phyloP scores from a whole-genome alignment of 2,329 filamentous ascomycete genomes.

The Chalara sp. region DNA sequence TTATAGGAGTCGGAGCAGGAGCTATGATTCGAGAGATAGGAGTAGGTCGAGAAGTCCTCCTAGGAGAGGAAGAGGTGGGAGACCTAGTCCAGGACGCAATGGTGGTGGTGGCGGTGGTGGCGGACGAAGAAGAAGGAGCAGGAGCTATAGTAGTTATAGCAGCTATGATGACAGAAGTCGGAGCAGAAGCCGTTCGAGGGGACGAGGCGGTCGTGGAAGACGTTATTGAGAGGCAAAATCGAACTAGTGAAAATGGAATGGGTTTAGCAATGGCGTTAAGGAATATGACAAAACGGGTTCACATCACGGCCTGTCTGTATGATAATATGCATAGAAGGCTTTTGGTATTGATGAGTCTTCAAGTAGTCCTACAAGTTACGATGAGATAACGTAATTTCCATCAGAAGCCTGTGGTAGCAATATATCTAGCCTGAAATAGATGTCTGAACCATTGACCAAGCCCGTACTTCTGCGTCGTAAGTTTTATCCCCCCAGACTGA shows the following conservation, averaged over 20 bases:
- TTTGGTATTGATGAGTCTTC: no score
- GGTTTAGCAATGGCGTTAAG: background rate
- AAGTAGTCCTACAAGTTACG: no score
- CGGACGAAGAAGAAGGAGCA: slow-evolving; percentile 43
- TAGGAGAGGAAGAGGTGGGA: slow-evolving; percentile 20
- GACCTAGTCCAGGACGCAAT: slow-evolving; percentile 22
- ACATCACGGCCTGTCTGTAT: no score
- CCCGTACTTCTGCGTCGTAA: no score
- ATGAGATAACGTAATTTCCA: no score
- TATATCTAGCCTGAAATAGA: no score
- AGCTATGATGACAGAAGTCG: slow-evolving; percentile 43
- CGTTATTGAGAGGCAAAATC: slow-evolving; percentile 8
- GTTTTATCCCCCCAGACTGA: no score
- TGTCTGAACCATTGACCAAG: no score
- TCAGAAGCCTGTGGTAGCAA: no score
- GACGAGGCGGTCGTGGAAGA: slow-evolving; percentile 19
- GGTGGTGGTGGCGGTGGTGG: slow-evolving; percentile 12
- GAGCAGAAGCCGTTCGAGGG: slow-evolving; percentile 26
- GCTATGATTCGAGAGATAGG: slow-evolving; percentile 27
- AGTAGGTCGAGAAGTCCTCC: slow-evolving; percentile 28
- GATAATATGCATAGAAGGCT: no score
- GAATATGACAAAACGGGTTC: no score
- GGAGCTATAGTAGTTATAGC: slow-evolving; percentile 57
- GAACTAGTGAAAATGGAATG: background rate
- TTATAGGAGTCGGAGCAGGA: slow-evolving; percentile 32